Conservation (phyloP, 495 filamentous ascomycete genomes). For the Podospora pseudocomata region DNA sequence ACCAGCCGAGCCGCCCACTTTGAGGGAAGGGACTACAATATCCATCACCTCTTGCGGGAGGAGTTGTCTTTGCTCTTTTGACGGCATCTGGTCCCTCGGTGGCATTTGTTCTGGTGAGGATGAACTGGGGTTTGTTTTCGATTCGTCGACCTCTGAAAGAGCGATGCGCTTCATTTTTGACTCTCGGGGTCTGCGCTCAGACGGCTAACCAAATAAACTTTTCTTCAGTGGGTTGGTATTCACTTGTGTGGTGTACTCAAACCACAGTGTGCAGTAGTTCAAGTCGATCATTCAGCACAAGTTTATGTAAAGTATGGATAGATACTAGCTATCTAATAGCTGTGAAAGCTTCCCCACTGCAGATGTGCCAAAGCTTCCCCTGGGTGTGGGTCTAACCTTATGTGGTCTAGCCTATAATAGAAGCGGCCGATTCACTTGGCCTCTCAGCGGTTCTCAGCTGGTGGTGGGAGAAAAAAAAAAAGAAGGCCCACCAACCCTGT, state of each 20-base stretch:
- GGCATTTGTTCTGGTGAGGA: neutral
- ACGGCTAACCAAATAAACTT: neutral
- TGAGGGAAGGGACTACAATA: constrained; percentile 35
- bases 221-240: neutral
- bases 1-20: constrained; percentile 32
- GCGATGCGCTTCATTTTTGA: constrained; percentile 23
- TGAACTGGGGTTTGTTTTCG: neutral
- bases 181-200: no score
- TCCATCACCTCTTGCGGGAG: constrained; percentile 39
- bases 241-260: neutral
- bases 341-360: neutral
- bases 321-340: no score
- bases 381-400: neutral
- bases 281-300: neutral
- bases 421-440: neutral
- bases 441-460: neutral
- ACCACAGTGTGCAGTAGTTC: neutral
- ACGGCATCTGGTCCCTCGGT: neutral
- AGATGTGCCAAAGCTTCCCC: neutral
- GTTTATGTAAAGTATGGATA: neutral
- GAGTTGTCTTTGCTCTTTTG: constrained; percentile 17
- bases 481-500: constrained; percentile 27
- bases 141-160: neutral
- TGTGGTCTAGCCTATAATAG: neutral
- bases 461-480: constrained; percentile 29